Percentiles rank a stretch among this genome's conserved stretches.
Conservation (phyloP, 306 rosid genomes). For the Sechiopsis laciniata region DNA sequence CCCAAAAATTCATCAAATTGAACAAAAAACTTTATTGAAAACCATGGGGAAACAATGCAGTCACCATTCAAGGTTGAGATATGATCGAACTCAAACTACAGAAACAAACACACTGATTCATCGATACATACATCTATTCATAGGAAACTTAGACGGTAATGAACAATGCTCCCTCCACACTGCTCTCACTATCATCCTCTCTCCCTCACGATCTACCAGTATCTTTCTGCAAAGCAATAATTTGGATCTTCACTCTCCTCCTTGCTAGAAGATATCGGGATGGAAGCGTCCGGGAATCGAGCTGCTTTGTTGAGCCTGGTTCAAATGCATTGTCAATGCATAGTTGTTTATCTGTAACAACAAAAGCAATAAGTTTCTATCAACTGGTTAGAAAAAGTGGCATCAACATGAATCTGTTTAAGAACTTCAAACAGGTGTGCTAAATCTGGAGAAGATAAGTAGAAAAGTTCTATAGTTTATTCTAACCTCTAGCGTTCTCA, state of each 20-base stretch:
- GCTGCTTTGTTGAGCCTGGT: constrained; percentile 80
- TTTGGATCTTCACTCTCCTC: neutral
- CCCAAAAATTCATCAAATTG: neutral
- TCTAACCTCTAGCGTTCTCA: constrained; percentile 77
- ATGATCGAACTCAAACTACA: constrained; percentile 13
- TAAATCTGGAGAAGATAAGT: no score
- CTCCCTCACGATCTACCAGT: neutral
- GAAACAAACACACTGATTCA: neutral
- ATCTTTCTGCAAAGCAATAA: neutral
- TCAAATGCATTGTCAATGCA: constrained; percentile 84
- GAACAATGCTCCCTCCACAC: constrained; percentile 10
- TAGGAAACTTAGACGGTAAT: neutral
- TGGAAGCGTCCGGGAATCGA: constrained; percentile 69
- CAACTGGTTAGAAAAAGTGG: neutral
- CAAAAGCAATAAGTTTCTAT: constrained; percentile 1
- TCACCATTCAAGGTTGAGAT: neutral
- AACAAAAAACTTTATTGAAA: neutral
- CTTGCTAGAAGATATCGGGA: constrained; percentile 71
- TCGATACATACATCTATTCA: neutral
- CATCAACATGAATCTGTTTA: neutral
- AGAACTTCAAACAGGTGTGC: neutral
- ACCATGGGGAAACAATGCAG: neutral
- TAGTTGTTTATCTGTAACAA: constrained; percentile 69
- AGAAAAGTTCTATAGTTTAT: no score
- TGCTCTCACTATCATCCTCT: neutral